Base-by-base conservation (phyloP, 2,329 filamentous ascomycete genomes). In the Exophiala phaeomuriformis region DNA sequence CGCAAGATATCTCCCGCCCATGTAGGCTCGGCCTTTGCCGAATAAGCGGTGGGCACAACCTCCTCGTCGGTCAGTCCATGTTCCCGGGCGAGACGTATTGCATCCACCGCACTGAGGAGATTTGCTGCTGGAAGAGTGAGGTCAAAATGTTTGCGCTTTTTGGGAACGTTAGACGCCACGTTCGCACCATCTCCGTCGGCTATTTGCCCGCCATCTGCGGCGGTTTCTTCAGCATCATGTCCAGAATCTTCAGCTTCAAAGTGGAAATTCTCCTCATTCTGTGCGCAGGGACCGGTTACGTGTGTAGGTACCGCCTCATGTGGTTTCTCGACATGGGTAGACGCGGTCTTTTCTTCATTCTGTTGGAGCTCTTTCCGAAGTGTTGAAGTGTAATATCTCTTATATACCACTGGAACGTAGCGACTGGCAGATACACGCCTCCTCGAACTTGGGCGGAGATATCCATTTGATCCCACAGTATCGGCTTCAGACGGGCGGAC, bases 41-140 rank as follows among this genome's bases (percentile, higher is more conserved):
- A 12, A 51, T 32, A 36, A 33, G 27, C 35, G 28, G 37, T 47
- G 19, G 31, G 47, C 40, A 31, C 12, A 27, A 56, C 47, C 30
- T 44, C 41, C 7, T 56, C 42, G 10, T 42, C 39, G 5, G 50
- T 41, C 19, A 56, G 54, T n/a, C 49, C 54, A 39, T 50, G 36
- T 27, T 37, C 12, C 10, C 42, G 54, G 19, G 54, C 54, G 9
- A 53, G 43, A 31, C 35, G 49, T 42, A 56, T 47, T 19, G 50
- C 47, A 32, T 53, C 47, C 5, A 56, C 28, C 27, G 54, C 50
- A 19, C 37, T 33, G 6, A 40, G 41, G 7, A 56, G 12, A 41
- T 56, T 56, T 12, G 31, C 37, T 19, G 28, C 42, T 1, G 54
- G 50, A 42, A 56, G 32, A 6, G 35, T 46, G 41, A 53, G 19